Conservation (phyloP, 495 filamentous ascomycete genomes). For the Penicillium taxi region DNA sequence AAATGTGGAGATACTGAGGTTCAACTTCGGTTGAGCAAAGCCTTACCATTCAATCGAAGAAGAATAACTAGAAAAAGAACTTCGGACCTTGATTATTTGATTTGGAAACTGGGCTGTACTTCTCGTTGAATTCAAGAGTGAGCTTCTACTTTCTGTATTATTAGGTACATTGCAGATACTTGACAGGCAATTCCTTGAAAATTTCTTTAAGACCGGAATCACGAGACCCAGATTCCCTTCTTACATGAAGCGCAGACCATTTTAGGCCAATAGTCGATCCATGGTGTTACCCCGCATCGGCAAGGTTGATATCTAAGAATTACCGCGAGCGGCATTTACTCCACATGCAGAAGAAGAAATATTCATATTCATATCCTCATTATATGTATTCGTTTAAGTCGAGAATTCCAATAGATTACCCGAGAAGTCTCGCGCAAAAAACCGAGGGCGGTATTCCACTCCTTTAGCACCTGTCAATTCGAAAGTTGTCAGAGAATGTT, state of each 20-base stretch:
- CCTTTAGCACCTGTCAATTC: slow-evolving; percentile 37
- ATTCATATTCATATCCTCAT: neutral
- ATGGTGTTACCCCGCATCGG: neutral
- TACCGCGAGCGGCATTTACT: neutral
- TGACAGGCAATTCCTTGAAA: too few relatives aligned
- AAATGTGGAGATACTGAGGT: neutral
- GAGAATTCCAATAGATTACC: slow-evolving; percentile 57
- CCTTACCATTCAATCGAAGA: neutral
- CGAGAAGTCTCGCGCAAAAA: slow-evolving; percentile 57
- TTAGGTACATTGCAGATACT: too few relatives aligned
- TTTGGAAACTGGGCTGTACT: too few relatives aligned
- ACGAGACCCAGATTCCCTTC: too few relatives aligned
- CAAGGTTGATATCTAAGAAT: neutral
- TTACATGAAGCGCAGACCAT: neutral
- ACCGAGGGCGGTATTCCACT: slow-evolving; percentile 50
- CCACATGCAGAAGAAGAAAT: neutral
- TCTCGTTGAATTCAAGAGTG: too few relatives aligned
- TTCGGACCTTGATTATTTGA: too few relatives aligned
- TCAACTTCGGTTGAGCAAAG: neutral
- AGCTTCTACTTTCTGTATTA: too few relatives aligned
- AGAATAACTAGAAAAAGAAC: too few relatives aligned
- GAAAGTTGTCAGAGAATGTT: neutral
- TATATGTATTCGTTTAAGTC: slow-evolving; percentile 20
- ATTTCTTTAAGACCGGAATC: too few relatives aligned
- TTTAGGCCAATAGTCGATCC: neutral